Evolutionary conservation across 2,329 filamentous ascomycete genomes (phyloP).

Genomic region (Diaporthe humulicola): DNA sequence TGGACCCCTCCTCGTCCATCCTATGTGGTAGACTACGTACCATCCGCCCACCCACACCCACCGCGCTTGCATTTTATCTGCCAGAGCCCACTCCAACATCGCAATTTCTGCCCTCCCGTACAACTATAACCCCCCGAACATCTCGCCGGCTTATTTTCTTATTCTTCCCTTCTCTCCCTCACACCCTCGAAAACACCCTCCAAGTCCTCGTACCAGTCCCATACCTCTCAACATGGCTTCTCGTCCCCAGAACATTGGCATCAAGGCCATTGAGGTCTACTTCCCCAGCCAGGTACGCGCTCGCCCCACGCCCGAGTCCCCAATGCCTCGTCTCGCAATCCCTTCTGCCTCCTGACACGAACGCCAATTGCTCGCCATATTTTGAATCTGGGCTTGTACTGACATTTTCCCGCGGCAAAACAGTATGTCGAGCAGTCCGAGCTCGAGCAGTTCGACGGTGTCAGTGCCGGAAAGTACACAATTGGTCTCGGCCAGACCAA

Average conservation of each 20-base stretch:
- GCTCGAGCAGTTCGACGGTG: slow-evolving; percentile 89
- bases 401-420: slow-evolving; percentile 15
- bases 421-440: slow-evolving; percentile 88
- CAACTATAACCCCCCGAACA: slow-evolving; percentile 18
- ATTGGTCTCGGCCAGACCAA: slow-evolving; percentile 92
- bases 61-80: slow-evolving; percentile 33
- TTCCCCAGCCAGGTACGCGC: slow-evolving; percentile 83
- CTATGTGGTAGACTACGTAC: slow-evolving; percentile 12
- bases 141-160: background rate
- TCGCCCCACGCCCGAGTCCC: background rate
- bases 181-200: background rate
- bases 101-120: slow-evolving; percentile 30
- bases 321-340: background rate
- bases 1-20: slow-evolving; percentile 22
- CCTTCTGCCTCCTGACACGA: background rate
- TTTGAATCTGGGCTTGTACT: background rate
- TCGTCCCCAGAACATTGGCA: slow-evolving; percentile 89
- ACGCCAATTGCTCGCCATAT: background rate
- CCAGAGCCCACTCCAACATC: slow-evolving; percentile 31
- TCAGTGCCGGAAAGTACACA: slow-evolving; percentile 86
- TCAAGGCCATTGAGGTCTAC: slow-evolving; percentile 94
- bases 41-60: slow-evolving; percentile 24
- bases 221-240: slow-evolving; percentile 70
- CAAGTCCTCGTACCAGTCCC: slow-evolving; percentile 17
- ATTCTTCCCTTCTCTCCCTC: slow-evolving; percentile 23